Conservation (phyloP, 2,329 filamentous ascomycete genomes). For the Pseudohalonectria lignicola region DNA sequence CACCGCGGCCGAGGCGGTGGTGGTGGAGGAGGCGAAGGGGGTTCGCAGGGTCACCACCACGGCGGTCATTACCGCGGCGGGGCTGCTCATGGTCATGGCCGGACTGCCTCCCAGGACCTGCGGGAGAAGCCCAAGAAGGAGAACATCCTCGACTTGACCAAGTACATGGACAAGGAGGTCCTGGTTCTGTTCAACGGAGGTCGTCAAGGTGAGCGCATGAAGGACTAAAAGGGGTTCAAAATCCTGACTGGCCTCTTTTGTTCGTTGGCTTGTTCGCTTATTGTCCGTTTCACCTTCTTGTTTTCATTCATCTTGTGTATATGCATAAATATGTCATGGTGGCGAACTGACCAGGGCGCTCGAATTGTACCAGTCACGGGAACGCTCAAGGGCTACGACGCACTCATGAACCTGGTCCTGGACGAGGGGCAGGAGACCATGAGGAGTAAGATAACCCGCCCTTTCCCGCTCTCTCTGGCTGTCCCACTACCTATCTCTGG, state of each 20-base stretch:
- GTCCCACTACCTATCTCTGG: background rate
- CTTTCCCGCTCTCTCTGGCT: background rate
- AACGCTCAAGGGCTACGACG: conserved; percentile 88
- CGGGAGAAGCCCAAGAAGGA: conserved; percentile 86
- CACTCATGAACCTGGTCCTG: conserved; percentile 93
- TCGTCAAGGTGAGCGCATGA: conserved; percentile 66
- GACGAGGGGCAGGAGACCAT: conserved; percentile 89
- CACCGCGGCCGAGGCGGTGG: too few relatives aligned
- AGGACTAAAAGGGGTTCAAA: too few relatives aligned
- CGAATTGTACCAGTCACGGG: conserved; percentile 55
- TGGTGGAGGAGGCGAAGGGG: too few relatives aligned
- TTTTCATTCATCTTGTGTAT: background rate
- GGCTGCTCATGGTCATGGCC: too few relatives aligned
- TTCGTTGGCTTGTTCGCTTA: too few relatives aligned
- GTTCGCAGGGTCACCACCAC: too few relatives aligned
- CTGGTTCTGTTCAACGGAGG: conserved; percentile 95
- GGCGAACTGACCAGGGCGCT: background rate
- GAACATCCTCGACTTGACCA: conserved; percentile 88
- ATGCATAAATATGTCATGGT: too few relatives aligned
- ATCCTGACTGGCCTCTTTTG: too few relatives aligned
- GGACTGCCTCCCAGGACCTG: conserved; percentile 37
- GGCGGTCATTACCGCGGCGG: too few relatives aligned
- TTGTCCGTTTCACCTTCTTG: too few relatives aligned
- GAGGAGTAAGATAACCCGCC: conserved; percentile 48
- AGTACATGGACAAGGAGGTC: conserved; percentile 96